A percentile compares a stretch with the other conserved stretches of the same genome.
Evolutionary conservation across 768 basidiomycete species (phyloP).

Genomic region (Phylloporus scabripes): DNA sequence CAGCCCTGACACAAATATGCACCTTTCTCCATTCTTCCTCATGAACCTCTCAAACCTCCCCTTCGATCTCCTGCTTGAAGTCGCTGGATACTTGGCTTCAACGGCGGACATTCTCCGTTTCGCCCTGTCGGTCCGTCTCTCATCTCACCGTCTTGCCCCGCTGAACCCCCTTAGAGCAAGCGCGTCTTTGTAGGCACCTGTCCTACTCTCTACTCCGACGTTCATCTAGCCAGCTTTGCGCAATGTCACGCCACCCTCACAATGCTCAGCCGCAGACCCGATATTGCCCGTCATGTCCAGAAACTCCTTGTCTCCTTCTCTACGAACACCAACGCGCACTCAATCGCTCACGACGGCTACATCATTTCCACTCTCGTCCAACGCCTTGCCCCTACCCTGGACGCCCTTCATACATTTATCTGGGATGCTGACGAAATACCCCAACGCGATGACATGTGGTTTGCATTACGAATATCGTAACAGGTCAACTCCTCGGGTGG

Average conservation of each 20-base stretch:
- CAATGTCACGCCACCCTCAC: conserved; percentile 61
- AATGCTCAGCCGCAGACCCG: conserved; percentile 53
- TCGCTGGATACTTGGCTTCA: conserved; percentile 49
- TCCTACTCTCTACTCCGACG: conserved; percentile 53
- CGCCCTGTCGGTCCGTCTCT: conserved; percentile 49
- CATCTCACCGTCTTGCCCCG: neutral
- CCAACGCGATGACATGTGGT: conserved; percentile 74
- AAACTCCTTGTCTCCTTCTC: conserved; percentile 44
- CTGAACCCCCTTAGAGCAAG: conserved; percentile 42
- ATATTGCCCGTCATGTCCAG: conserved; percentile 64
- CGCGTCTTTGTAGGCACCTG: conserved; percentile 47
- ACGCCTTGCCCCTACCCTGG: conserved; percentile 48
- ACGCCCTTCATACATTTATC: conserved; percentile 59
- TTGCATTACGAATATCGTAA: conserved; percentile 62
- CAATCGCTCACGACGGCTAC: conserved; percentile 18
- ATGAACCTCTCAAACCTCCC: conserved; percentile 34
- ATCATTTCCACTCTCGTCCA: conserved; percentile 49
- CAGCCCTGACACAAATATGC: too few relatives aligned
- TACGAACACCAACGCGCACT: conserved; percentile 25
- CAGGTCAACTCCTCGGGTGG: conserved; percentile 12
- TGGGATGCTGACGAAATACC: conserved; percentile 69
- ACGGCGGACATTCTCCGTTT: conserved; percentile 54
- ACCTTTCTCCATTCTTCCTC: neutral
- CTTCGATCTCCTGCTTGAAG: conserved; percentile 62
- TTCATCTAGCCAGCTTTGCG: conserved; percentile 46